Evolutionary conservation across 2,329 filamentous ascomycete genomes (phyloP).

Genomic region (Apiospora aurea): DNA sequence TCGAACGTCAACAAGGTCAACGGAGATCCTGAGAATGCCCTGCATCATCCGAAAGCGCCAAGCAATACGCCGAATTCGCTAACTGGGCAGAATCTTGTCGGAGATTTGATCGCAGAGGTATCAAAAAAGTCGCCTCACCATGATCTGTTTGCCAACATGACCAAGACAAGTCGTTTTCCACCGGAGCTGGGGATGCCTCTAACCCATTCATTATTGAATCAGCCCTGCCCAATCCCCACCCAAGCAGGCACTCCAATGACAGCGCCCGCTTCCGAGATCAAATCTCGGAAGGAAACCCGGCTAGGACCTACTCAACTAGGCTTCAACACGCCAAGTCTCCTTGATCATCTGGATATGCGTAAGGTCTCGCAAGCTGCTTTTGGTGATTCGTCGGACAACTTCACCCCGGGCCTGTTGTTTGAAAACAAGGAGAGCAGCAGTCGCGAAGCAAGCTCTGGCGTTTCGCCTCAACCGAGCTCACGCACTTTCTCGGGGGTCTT

Average conservation of each 20-base stretch:
- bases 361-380: conserved; percentile 51
- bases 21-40: background rate
- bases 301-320: conserved; percentile 35
- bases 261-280: conserved; percentile 47
- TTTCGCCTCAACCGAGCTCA: conserved; percentile 39
- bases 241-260: conserved; percentile 39
- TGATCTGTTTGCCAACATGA: conserved; percentile 36
- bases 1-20: background rate
- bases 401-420: conserved; percentile 31
- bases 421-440: conserved; percentile 26
- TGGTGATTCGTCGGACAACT: conserved; percentile 30
- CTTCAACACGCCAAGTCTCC: conserved; percentile 33
- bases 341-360: conserved; percentile 45
- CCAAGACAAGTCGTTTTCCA: conserved; percentile 38
- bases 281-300: conserved; percentile 54
- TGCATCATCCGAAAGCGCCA: conserved; percentile 8
- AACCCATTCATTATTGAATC: conserved; percentile 56
- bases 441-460: conserved; percentile 35
- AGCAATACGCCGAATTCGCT: conserved; percentile 12
- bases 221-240: conserved; percentile 49
- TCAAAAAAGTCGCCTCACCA: conserved; percentile 30
- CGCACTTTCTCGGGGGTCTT: conserved; percentile 41
- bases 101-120: conserved; percentile 13
- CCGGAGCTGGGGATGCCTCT: conserved; percentile 51
- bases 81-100: conserved; percentile 10